These are phyloP conservation scores for Rhizopus sp. DNA, from an alignment of 371 early-diverging fungal species.

Conservation along the genomic window DNA sequence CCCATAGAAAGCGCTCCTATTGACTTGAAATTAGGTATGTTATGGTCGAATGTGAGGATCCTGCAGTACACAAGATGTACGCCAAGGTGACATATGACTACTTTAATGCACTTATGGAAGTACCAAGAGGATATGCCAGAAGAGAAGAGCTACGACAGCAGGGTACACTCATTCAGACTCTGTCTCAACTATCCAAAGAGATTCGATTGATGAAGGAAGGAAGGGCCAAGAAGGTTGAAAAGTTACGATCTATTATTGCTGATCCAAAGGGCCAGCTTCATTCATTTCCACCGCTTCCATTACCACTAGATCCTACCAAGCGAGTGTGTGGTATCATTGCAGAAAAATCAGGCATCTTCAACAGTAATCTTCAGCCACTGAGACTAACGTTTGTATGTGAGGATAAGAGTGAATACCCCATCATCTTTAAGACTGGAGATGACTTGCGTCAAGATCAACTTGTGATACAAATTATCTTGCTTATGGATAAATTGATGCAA, in stretches of 20 bases:
- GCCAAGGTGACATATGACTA: conserved; percentile 84
- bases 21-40: conserved; percentile 66
- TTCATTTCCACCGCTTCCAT: conserved; percentile 67
- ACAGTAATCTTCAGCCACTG: conserved; percentile 87
- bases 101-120: conserved; percentile 70
- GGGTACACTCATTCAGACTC: conserved; percentile 76
- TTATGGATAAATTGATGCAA: conserved; percentile 92
- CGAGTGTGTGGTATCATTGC: conserved; percentile 84
- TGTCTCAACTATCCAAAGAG: conserved; percentile 73
- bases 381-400: conserved; percentile 77
- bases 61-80: conserved; percentile 73
- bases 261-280: conserved; percentile 82
- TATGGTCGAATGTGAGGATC: conserved; percentile 86
- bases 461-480: conserved; percentile 92
- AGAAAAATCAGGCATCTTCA: conserved; percentile 86
- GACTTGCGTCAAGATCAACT: conserved; percentile 98
- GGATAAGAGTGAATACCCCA: conserved; percentile 81
- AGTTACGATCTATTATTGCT: conserved; percentile 67
- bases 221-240: conserved; percentile 75
- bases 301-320: conserved; percentile 88
- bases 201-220: conserved; percentile 77
- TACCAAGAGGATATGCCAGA: conserved; percentile 55
- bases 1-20: neutral
- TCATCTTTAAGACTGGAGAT: conserved; percentile 96
- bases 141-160: conserved; percentile 80